Evolutionary conservation across 306 rosid species (phyloP).

Genomic region (Nissolia schottii): DNA sequence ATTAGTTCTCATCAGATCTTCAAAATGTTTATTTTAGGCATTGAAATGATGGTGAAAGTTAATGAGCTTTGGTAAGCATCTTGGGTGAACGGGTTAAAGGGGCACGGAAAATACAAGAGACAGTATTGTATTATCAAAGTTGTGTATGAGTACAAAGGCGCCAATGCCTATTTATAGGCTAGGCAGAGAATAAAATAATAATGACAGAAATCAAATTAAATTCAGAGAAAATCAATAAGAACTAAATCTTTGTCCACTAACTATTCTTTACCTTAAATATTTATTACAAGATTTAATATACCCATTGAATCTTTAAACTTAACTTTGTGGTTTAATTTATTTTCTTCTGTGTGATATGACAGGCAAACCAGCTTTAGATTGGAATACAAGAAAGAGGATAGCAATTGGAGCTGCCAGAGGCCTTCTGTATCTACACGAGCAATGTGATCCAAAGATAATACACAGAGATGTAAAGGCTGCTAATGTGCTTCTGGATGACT

Average conservation of each 20-base stretch:
- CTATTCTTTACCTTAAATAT: neutral
- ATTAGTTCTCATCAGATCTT: neutral
- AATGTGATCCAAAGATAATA: slow-evolving; percentile 96
- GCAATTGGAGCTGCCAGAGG: slow-evolving; percentile 99
- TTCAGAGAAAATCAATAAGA: too few species aligned
- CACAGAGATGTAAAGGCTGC: slow-evolving; percentile 99
- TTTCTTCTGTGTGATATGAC: slow-evolving; percentile 16
- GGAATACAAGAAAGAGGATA: slow-evolving; percentile 92
- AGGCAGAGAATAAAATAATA: too few species aligned
- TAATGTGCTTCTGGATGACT: slow-evolving; percentile 89
- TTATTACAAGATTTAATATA: neutral
- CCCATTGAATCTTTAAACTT: neutral
- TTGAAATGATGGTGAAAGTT: too few species aligned
- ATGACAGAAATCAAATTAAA: too few species aligned
- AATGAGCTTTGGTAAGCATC: too few species aligned
- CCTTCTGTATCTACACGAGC: slow-evolving; percentile 89
- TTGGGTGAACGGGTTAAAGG: too few species aligned
- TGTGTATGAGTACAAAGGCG: too few species aligned
- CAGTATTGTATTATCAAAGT: too few species aligned
- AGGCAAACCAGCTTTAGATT: slow-evolving; percentile 92
- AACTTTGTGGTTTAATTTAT: neutral
- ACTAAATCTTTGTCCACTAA: too few species aligned
- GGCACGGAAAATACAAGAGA: too few species aligned
- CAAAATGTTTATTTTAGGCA: neutral
- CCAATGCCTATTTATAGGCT: too few species aligned